A percentile compares a stretch with the other conserved stretches of the same genome.
These are phyloP conservation scores for Syzygium grande DNA, from an alignment of 345 rosid species.

Conservation along the genomic window DNA sequence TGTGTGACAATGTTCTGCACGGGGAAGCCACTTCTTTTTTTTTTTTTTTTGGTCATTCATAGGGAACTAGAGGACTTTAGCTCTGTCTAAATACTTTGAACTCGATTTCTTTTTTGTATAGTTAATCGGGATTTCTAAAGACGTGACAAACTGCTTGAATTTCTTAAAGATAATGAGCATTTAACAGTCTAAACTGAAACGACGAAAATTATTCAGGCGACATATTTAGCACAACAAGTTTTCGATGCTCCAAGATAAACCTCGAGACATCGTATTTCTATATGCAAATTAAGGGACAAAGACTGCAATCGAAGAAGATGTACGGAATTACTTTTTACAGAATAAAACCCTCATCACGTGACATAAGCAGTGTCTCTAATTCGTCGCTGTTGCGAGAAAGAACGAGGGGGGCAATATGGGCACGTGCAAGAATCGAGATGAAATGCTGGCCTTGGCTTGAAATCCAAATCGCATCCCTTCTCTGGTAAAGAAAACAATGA, in stretches of 20 bases:
- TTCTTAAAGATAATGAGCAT: not conserved
- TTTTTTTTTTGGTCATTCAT: not conserved
- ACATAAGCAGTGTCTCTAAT: not conserved
- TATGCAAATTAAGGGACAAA: not conserved
- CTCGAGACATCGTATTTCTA: not conserved
- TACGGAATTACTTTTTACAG: accelerated
- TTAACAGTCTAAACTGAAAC: not conserved
- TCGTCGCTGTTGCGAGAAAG: not conserved
- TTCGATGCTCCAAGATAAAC: not conserved
- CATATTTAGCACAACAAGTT: accelerated
- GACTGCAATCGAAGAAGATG: not conserved
- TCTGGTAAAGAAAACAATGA: not conserved
- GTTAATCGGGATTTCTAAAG: not conserved
- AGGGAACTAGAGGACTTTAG: not conserved
- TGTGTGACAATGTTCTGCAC: not conserved
- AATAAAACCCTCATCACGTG: not conserved
- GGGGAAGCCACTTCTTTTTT: too few relatives aligned
- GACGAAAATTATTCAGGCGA: not conserved
- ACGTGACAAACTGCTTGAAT: not conserved
- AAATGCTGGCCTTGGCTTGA: not conserved
- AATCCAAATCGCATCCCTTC: too few relatives aligned
- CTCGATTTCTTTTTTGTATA: not conserved
- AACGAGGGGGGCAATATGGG: not conserved
- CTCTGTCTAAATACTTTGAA: accelerated
- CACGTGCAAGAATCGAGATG: not conserved